Evolutionary conservation across 805 yeast species (phyloP), one percentile per base, ranked within the genome.

Genomic region (Kuraishia hungarica): DNA sequence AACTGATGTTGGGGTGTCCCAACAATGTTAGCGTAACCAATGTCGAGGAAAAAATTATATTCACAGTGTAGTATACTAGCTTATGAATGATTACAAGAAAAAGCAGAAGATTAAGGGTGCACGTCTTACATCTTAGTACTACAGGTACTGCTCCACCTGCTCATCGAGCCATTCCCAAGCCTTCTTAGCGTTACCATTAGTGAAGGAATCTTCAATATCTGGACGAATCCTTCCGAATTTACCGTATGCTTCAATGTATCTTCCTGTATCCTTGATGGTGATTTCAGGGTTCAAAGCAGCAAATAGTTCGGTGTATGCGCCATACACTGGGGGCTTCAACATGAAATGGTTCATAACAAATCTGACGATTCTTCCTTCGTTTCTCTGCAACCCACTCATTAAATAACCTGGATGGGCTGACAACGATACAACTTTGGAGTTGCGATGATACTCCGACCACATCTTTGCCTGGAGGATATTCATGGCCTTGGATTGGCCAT

Each of bases 401-500:
- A 72, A 57, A 48, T 60, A 59, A 20, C 77, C 77, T 3, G 77
- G 77, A 56, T 67, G 68, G 22, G 68, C 61, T 1, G 75, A 67
- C 1, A 66, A 64, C 23, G 70, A 67, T 17, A 68, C 63, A 51
- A 71, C 64, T 7, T 68, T 67, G 5, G 63, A 62, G 17, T 61
- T 56, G 15, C 60, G 60, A 28, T 71, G 62, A 50, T 63, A 63
- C 5, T 58, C 55, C 7, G 69, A 62, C 72, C 75, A 74, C 2
- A 67, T 67, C 22, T 65, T 64, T 2, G 76, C 72, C 57, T 69
- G 72, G 6, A 65, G 57, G 19, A 69, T 62, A 48, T 64, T 65
- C 26, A 66, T 66, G 2, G 76, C 74, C 56, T 74, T 74, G n/a
- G 74, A 67, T 56, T 72, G 76, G 6, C 73, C 76, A 55, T 73